Evolutionary conservation across 1,139 yeast genomes (phyloP).

Genomic region (Blastobotrys buckinghamii): DNA sequence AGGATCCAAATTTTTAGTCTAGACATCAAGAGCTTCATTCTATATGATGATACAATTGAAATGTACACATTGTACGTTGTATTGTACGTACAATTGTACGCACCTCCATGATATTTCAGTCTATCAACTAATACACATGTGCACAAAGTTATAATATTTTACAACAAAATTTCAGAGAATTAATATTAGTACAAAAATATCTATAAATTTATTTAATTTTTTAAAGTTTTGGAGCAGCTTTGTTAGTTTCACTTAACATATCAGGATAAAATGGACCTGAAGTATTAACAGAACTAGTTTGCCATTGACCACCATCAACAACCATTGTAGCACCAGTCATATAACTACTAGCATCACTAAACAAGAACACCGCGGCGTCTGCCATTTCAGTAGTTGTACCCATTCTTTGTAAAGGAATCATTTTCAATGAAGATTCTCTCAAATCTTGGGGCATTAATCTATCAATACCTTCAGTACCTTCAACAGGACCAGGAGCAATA

Average conservation of each 20-base stretch:
- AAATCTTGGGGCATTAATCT: constrained; percentile 46
- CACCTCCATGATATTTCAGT: too few species aligned
- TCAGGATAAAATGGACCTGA: constrained; percentile 10
- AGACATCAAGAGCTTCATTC: not conserved
- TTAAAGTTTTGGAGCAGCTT: not conserved
- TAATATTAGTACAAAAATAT: too few species aligned
- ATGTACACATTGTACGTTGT: too few species aligned
- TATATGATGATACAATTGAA: not conserved
- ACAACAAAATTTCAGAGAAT: too few species aligned
- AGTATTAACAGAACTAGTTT: constrained; percentile 43
- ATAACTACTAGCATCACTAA: constrained; percentile 75
- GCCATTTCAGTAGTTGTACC: constrained; percentile 82
- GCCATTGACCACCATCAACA: constrained; percentile 94
- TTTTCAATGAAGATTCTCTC: constrained; percentile 36
- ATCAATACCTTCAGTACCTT: constrained; percentile 71
- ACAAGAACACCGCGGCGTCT: constrained; percentile 75
- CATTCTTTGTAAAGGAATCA: constrained; percentile 68
- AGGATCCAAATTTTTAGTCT: not conserved
- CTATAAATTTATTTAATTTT: too few species aligned
- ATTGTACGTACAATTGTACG: too few species aligned
- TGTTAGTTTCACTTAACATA: constrained; percentile 4
- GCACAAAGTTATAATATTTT: too few species aligned
- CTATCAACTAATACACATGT: too few species aligned
- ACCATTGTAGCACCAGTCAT: constrained; percentile 72
- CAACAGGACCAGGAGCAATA: constrained; percentile 86